Evolutionary conservation across 1,284 basidiomycete genomes (phyloP), one percentile per base, ranked within the genome.

Genomic region (Cutaneotrichosporon dermatis): DNA sequence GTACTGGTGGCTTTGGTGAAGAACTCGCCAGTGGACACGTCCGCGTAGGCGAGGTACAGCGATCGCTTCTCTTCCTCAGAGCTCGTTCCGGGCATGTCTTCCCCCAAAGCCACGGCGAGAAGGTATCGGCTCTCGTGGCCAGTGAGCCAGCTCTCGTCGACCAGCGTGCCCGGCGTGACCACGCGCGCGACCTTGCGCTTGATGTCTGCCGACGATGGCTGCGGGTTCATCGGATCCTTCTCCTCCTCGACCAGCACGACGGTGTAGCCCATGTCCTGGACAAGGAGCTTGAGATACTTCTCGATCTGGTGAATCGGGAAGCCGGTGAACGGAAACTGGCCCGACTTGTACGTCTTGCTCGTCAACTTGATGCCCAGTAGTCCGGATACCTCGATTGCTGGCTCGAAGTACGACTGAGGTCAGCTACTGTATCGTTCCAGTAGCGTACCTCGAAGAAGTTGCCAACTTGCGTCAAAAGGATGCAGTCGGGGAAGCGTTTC

Each of bases 231-330:
- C 6, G 51, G 61, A 12, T 63, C 57, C 44, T 65, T 84, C 72
- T 90, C 90, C 75, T 97, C 93, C 74, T 97, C 93, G 70, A 92
- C 92, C 74, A 96, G 83, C 15, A 92, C 93, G 11, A 96, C 92
- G 63, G 88, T 90, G 13, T 86, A 85, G 50, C 85, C 85, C 64
- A 90, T 82, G 63, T 89, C 84, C 70, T 91, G 87, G 7, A 97
- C 89, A 33, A 96, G 82, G 15, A 86, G 81, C 74, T 90, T 92
- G 70, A 95, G 83, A 74, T 94, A 83, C 72, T 89, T 92, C 79
- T 91, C 87, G 34, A 93, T 82, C 66, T 92, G 88, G 62, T 83
- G 76, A n/a, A 90, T 76, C 0, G 94, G 93, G 74, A 97, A 96
- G 15, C 93, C 93, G 0, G 78, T 89, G 88, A 90, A 96, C 86